phyloP scores from a whole-genome alignment of 1,139 yeast genomes.

The Protomyces pachydermus region DNA sequence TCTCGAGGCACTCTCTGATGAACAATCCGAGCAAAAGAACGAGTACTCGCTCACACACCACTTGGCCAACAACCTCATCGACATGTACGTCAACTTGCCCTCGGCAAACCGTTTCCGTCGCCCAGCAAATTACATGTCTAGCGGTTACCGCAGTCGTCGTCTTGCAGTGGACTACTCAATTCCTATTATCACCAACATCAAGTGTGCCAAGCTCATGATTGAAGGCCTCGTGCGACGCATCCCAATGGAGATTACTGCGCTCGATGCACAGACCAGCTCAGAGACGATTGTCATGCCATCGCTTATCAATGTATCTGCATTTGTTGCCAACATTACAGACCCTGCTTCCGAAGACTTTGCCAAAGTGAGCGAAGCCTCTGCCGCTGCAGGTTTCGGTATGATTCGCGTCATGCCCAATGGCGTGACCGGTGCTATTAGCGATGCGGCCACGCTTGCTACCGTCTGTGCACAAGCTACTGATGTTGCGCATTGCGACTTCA shows the following conservation, averaged over 20 bases:
- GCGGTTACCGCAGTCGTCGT: constrained; percentile 98
- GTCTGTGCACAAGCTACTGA: constrained; percentile 51
- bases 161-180: constrained; percentile 99
- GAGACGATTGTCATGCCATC: constrained; percentile 80
- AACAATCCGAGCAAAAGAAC: constrained; percentile 44
- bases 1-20: constrained; percentile 70
- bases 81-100: constrained; percentile 92
- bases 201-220: constrained; percentile 90
- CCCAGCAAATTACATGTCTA: constrained; percentile 95
- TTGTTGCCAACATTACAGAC: constrained; percentile 61
- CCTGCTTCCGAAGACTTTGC: constrained; percentile 53
- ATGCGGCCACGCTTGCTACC: constrained; percentile 57
- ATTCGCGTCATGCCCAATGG: constrained; percentile 74
- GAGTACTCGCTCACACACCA: constrained; percentile 96
- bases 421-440: constrained; percentile 58
- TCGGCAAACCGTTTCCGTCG: constrained; percentile 96
- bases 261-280: constrained; percentile 90
- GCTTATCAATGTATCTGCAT: constrained; percentile 72
- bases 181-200: constrained; percentile 95
- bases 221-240: constrained; percentile 81
- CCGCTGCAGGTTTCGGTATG: constrained; percentile 86
- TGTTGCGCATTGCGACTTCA: constrained; percentile 73
- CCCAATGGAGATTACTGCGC: constrained; percentile 61
- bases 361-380: constrained; percentile 61
- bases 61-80: constrained; percentile 93